Percentiles rank a stretch among this genome's conserved stretches.
Evolutionary conservation across 192 early-diverging fungal genomes (phyloP).

Genomic region (Podila epicladia): DNA sequence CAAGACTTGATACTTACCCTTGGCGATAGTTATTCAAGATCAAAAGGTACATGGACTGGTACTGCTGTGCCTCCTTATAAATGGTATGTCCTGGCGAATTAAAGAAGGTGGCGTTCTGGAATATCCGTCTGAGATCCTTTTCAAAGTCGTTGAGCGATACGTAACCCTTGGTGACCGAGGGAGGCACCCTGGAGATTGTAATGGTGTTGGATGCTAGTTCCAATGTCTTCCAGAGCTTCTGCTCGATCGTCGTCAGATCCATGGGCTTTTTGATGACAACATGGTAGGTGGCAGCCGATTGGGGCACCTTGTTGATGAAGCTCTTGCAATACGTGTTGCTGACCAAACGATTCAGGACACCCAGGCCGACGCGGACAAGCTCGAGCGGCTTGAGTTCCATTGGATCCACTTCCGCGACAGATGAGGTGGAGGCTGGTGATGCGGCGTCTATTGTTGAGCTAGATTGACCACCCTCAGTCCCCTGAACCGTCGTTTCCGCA

Average conservation of each 20-base stretch:
- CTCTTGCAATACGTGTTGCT: slow-evolving; percentile 36
- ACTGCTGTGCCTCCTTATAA: slow-evolving; percentile 37
- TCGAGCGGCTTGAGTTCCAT: slow-evolving; percentile 22
- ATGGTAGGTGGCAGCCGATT: slow-evolving; percentile 55
- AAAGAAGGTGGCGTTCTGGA: slow-evolving; percentile 54
- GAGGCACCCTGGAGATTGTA: not conserved
- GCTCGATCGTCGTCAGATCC: slow-evolving; percentile 63
- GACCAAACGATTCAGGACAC: slow-evolving; percentile 12
- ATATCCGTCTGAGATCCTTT: slow-evolving; percentile 56
- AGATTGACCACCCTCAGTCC: not conserved
- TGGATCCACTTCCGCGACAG: not conserved
- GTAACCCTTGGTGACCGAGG: slow-evolving; percentile 31
- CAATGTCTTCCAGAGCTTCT: slow-evolving; percentile 58
- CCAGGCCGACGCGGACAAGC: slow-evolving; percentile 26
- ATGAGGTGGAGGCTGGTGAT: not conserved
- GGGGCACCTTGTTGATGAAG: slow-evolving; percentile 52
- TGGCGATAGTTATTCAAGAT: slow-evolving; percentile 17
- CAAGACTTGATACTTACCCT: slow-evolving; percentile 15
- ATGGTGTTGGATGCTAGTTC: slow-evolving; percentile 2
- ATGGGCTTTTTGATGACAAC: slow-evolving; percentile 59
- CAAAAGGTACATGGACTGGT: slow-evolving; percentile 10
- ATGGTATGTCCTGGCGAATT: slow-evolving; percentile 40
- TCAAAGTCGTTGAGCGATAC: slow-evolving; percentile 55
- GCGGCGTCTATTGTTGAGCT: not conserved
- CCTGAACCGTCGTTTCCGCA: not conserved